Evolutionary conservation across 371 early-diverging fungal genomes (phyloP), one percentile per base, ranked within the genome.

Genomic region (Parasitella parasitica): DNA sequence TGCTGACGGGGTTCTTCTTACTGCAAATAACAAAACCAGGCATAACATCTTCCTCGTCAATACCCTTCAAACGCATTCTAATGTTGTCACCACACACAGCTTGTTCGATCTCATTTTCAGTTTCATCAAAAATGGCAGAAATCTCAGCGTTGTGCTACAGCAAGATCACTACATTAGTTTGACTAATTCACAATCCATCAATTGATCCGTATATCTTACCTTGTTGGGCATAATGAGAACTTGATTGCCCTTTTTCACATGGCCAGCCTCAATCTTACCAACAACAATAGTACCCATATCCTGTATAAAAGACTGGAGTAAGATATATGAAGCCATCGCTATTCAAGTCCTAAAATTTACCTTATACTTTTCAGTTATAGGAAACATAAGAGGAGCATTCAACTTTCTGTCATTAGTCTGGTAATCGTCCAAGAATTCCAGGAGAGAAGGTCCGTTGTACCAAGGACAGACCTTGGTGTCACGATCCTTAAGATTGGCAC

Each of bases 231-330:
- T 96, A 55, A 98, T 63, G 38, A 95, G 36, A 3, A 96, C 81
- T 38, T 61, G 66, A 61, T 93, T 89, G 46, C 95, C 96, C 84
- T 93, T 91, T 80, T 86, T 88, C 64, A 98, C 71, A 52, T 83
- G 79, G 39, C 98, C 98, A 39, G 94, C 91, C 75, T 98, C 98
- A 60, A 98, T 86, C 82, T 98, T 98, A 62, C 98, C 98, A 16
- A 88, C 88, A 51, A 97, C 86, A 41, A 97, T 83, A 6, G 95
- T 95, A 67, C 98, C 98, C 97, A 97, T 95, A 70, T 98, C 97
- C 88, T 85, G 64, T 24, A n/a, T n/a, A n/a, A n/a, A n/a, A n/a
- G n/a, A n/a, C n/a, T n/a, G n/a, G n/a, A n/a, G n/a, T n/a, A n/a
- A n/a, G n/a, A n/a, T n/a, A n/a, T n/a, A n/a, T n/a, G n/a, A n/a